Percentiles rank a stretch among this genome's conserved stretches.
Conservation (phyloP, 1,284 basidiomycete genomes). For the Moniliophthora roreri region DNA sequence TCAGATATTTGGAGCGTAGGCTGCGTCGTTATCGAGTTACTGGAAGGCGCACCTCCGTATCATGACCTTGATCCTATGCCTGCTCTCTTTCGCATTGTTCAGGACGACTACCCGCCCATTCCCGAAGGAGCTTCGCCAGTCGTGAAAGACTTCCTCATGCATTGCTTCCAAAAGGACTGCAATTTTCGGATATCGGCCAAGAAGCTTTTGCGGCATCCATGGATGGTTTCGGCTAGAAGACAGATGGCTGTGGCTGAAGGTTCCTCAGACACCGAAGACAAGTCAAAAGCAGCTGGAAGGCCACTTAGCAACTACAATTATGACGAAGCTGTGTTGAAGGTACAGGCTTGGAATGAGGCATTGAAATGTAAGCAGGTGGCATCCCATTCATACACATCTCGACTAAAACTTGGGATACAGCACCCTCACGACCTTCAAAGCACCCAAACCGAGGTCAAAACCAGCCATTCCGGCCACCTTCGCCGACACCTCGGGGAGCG, state of each 20-base stretch:
- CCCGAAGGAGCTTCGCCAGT: slow-evolving; percentile 93
- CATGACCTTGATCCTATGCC: slow-evolving; percentile 97
- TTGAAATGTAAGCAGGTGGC: slow-evolving; percentile 82
- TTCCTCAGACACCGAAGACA: slow-evolving; percentile 27
- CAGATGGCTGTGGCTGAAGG: slow-evolving; percentile 55
- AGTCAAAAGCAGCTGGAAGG: slow-evolving; percentile 28
- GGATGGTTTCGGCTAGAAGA: slow-evolving; percentile 88
- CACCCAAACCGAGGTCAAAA: slow-evolving; percentile 46
- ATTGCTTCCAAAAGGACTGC: slow-evolving; percentile 98
- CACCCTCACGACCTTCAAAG: slow-evolving; percentile 62
- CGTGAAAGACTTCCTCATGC: slow-evolving; percentile 94
- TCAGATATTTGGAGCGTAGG: slow-evolving; percentile 98
- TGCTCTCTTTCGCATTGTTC: slow-evolving; percentile 95
- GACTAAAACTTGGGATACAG: too few relatives aligned
- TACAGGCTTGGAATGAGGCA: slow-evolving; percentile 98
- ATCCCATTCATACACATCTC: too few relatives aligned
- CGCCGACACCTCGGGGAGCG: slow-evolving; percentile 34
- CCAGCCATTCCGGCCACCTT: slow-evolving; percentile 29
- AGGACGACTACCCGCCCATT: slow-evolving; percentile 95
- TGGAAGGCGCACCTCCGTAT: slow-evolving; percentile 96
- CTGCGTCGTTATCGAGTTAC: slow-evolving; percentile 93
- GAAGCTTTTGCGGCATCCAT: slow-evolving; percentile 91
- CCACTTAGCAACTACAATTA: slow-evolving; percentile 80
- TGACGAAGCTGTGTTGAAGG: slow-evolving; percentile 91
- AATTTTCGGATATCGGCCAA: slow-evolving; percentile 93